These are phyloP conservation scores for Caryopteris hybrid DNA, from an alignment of 305 asterid species.

Conservation along the genomic window DNA sequence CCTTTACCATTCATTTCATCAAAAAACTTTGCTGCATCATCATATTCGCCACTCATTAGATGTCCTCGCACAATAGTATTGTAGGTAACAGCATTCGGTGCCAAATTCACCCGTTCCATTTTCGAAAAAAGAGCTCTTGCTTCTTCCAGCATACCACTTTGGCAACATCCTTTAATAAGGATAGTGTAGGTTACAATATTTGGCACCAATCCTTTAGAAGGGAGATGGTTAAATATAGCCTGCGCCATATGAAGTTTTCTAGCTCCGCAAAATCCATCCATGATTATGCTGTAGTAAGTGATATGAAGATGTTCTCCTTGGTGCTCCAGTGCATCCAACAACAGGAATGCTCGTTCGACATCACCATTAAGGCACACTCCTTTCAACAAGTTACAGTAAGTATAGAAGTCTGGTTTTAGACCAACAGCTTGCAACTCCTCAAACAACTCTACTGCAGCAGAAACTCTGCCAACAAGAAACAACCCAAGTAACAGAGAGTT, in stretches of 20 bases:
- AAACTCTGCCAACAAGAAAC: slow-evolving; percentile 6
- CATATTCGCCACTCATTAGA: slow-evolving; percentile 10
- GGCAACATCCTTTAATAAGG: slow-evolving; percentile 16
- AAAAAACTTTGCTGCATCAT: slow-evolving; percentile 1
- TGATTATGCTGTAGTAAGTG: background rate
- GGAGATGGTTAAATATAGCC: background rate
- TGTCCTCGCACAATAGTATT: slow-evolving; percentile 18
- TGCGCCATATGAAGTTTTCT: background rate
- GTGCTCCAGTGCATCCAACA: slow-evolving; percentile 4
- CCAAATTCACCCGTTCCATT: slow-evolving; percentile 6
- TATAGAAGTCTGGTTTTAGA: background rate
- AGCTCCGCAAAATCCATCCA: slow-evolving; percentile 13
- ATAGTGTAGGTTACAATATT: slow-evolving; percentile 2
- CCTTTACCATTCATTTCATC: slow-evolving; percentile 10
- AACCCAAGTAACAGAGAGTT: background rate
- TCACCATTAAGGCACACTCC: slow-evolving; percentile 1
- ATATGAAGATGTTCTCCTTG: background rate
- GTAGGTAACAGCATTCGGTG: slow-evolving; percentile 15
- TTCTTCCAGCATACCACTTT: slow-evolving; percentile 15
- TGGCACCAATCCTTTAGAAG: background rate
- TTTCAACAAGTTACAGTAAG: background rate
- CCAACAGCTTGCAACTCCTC: slow-evolving; percentile 11
- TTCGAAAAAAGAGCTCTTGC: slow-evolving; percentile 7
- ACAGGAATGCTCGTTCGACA: background rate
- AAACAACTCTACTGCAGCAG: background rate